Base-by-base conservation (phyloP, 1,284 basidiomycete species). In the Cryptococcus amylolentus region DNA sequence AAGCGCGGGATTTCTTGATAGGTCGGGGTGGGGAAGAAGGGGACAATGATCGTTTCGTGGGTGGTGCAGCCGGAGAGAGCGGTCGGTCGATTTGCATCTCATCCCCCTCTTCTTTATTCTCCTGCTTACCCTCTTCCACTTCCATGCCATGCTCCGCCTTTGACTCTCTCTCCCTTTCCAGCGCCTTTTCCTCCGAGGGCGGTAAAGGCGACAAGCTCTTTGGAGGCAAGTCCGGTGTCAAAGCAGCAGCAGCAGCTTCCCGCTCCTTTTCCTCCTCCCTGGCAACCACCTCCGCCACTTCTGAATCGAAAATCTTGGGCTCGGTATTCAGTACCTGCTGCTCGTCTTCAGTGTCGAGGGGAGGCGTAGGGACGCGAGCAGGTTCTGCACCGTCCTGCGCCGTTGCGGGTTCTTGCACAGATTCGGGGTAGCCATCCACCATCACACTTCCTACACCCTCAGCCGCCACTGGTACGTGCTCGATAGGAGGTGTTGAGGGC, bases 251-350 rank as follows among this genome's bases (percentile, higher is more conserved):
- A 12, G 63, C 63, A 41, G 60, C 60, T 38, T 41, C 61, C 56
- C 66, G 66, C 51, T 68, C 63, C 42, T 61, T 61, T 35, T 41
- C 61, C 56, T 67, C 68, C 50, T 68, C 65, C 37, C 60, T 60
- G 1, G 60, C 61, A 3, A 68, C 48, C 4, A 54, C 58, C 20
- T 51, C 40, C 0, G 67, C 67, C 4, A 67, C 60, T 38, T 67
- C 65, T 3, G 26, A 18, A 41, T 69, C 67, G 4, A 69, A 49
- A 10, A 57, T 61, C n/a, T 55, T 60, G 9, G 62, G 63, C 43
- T 66, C 61, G 37, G 51, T 39, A 3, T 23, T 39, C 9, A 54
- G 20, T 10, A 54, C 14, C 26, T 45, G 27, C 27, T 52, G 44
- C 18, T 56, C 52, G 31, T 3, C 31, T 35, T 35, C 7, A 35